These are phyloP conservation scores for Spirogloea muscicola DNA, from an alignment of 139 green algal genomes.

Conservation along the genomic window DNA sequence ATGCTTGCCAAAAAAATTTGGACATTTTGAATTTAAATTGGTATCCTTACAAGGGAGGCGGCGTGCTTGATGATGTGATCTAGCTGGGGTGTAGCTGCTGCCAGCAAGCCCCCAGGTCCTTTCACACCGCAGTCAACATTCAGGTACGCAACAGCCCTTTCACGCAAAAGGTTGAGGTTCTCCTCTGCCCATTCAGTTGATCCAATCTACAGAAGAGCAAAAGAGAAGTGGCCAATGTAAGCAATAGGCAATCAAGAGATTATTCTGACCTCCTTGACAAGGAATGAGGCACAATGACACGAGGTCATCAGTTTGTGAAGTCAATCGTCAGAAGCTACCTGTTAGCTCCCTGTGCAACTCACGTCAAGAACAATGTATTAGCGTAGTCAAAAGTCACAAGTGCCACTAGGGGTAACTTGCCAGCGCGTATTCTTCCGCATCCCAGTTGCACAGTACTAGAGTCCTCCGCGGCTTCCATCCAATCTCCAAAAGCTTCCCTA, in stretches of 20 bases:
- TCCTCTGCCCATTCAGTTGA: slow-evolving; percentile 47
- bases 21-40: no score
- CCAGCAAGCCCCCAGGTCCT: slow-evolving; percentile 5
- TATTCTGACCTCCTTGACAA: no score
- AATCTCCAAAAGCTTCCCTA: slow-evolving; percentile 2
- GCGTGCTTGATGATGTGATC: slow-evolving; percentile 24
- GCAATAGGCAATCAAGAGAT: no score
- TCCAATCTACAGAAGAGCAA: slow-evolving; percentile 26
- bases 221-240: no score
- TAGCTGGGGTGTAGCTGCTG: slow-evolving; percentile 27
- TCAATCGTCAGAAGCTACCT: no score
- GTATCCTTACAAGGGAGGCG: slow-evolving; percentile 6
- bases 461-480: slow-evolving; percentile 36
- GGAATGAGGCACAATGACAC: no score
- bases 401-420: no score
- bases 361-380: no score
- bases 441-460: slow-evolving; percentile 46
- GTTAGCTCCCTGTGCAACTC: no score
- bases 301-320: no score
- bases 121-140: slow-evolving; percentile 41
- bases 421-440: slow-evolving; percentile 47
- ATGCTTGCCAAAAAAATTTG: no score
- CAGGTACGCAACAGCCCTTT: slow-evolving; percentile 27
- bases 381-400: no score
- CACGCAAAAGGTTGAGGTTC: slow-evolving; percentile 18